Percentiles rank a stretch among this genome's conserved stretches.
Conservation (phyloP, 2,329 filamentous ascomycete species). For the Xylariaceae sp. region DNA sequence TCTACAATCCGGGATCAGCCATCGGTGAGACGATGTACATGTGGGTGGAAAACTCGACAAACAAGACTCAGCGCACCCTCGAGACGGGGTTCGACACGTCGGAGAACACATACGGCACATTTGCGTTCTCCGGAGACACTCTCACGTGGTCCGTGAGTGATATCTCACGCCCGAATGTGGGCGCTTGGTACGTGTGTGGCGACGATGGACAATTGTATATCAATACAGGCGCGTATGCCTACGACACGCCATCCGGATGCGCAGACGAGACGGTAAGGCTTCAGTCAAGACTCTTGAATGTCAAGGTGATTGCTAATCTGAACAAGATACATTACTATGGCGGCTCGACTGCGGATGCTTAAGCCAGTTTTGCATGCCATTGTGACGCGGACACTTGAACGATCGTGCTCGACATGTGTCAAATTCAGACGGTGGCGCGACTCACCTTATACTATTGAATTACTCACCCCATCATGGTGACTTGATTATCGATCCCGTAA, state of each 20-base stretch:
- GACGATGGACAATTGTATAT: constrained; percentile 48
- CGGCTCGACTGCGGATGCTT: constrained; percentile 14
- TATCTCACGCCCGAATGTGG: constrained; percentile 49
- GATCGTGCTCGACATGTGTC: no score
- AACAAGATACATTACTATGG: constrained; percentile 2
- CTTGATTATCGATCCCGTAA: no score
- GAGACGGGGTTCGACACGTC: constrained; percentile 47
- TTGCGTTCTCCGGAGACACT: constrained; percentile 55
- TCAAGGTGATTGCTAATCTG: neutral
- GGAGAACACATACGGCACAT: constrained; percentile 52
- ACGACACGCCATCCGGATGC: constrained; percentile 55
- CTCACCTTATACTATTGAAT: no score
- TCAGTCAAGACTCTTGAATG: constrained; percentile 5
- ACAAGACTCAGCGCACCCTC: constrained; percentile 45
- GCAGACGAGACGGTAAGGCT: constrained; percentile 52
- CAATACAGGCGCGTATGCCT: constrained; percentile 56
- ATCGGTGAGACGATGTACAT: constrained; percentile 37
- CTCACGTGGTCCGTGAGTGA: constrained; percentile 49
- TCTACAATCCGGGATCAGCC: constrained; percentile 36
- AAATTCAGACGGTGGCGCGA: no score
- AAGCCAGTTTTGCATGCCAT: neutral
- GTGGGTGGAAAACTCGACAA: constrained; percentile 43
- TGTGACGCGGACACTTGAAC: no score
- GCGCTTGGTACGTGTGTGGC: constrained; percentile 57
- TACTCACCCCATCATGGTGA: no score